Evolutionary conservation across 2,329 filamentous ascomycete species (phyloP), one percentile per base, ranked within the genome.

Genomic region (Diaporthe humulicola): DNA sequence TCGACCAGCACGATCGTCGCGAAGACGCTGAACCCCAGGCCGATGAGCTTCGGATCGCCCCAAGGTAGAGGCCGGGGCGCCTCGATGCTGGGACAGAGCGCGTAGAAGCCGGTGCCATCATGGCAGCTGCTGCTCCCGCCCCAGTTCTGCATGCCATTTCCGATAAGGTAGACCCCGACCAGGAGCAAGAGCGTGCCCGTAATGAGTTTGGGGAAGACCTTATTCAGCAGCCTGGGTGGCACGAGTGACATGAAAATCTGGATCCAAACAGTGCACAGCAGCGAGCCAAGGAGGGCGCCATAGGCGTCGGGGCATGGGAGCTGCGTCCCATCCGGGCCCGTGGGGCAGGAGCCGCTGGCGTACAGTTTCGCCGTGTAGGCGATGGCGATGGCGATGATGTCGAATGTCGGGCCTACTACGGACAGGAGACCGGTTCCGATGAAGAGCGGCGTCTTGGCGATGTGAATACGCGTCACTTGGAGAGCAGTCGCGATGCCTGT

Each of bases 391-490:
- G 92, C 90, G 64, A 94, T 90, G 28, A 90, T 92, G 14, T 92
- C 87, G 78, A 94, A 94, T 0, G 91, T 93, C 8, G 91, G 92
- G 14, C 92, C 92, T 3, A 93, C 91, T 0, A 93, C 91, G 0
- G 90, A 93, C 58, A 93, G 90, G 75, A 93, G 81, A 6, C 92
- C 92, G 0, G 92, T 93, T 14, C 92, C 90, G 74, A 92, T 82
- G 76, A 87, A 91, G 79, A 93, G 93, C 2, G 90, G 91, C 0
- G 91, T 92, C 75, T 86, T 87, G 77, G 85, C 88, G 74, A 94
- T 88, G 77, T 92, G 91, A 75, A 93, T 89, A 7, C 90, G 87
- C 2, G 90, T 91, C 77, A 94, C 93, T 79, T 94, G 92, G 36
- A 94, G 84, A 0, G 89, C 85, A 8, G 91, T 93, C 3, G 93